Conservation (phyloP, 2,329 filamentous ascomycete species). For the Trichoderma arundinaceum region DNA sequence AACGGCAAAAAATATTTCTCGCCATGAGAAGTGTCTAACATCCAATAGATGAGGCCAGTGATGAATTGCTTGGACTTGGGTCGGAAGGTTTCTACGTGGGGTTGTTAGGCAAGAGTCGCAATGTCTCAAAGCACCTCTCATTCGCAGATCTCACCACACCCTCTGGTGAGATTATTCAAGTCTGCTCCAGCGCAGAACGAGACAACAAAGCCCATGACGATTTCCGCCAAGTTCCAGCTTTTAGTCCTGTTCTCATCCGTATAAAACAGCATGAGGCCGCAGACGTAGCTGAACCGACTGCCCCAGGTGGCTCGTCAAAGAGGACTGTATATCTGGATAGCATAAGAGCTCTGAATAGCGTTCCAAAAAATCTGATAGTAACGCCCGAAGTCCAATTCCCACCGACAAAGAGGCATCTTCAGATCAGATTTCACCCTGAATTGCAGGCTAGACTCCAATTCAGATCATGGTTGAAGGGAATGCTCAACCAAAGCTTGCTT, state of each 20-base stretch:
- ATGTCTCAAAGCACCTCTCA: constrained; percentile 70
- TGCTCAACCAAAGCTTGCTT: constrained; percentile 60
- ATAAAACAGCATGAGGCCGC: constrained; percentile 45
- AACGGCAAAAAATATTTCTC: no score
- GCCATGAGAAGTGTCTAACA: constrained; percentile 1
- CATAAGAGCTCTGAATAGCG: constrained; percentile 45
- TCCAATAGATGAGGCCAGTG: constrained; percentile 39
- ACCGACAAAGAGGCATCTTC: constrained; percentile 77
- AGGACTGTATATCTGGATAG: constrained; percentile 70
- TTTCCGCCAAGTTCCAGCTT: constrained; percentile 54
- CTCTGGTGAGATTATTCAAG: constrained; percentile 51
- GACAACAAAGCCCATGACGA: constrained; percentile 47
- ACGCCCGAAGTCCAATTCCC: constrained; percentile 76
- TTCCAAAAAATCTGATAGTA: constrained; percentile 71
- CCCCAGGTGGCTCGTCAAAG: constrained; percentile 41
- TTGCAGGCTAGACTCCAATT: constrained; percentile 73
- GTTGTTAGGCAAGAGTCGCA: constrained; percentile 71
- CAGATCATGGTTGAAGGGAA: constrained; percentile 64
- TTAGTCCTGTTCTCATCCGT: constrained; percentile 59
- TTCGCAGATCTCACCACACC: constrained; percentile 66
- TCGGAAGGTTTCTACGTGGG: constrained; percentile 51
- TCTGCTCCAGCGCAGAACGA: constrained; percentile 50
- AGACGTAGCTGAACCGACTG: constrained; percentile 35
- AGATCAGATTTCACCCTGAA: constrained; percentile 75
- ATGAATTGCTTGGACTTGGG: constrained; percentile 35